A percentile compares a stretch with the other conserved stretches of the same genome.
These are phyloP conservation scores for Orobanche coerulescens DNA, from an alignment of 257 asterid species.

Conservation along the genomic window DNA sequence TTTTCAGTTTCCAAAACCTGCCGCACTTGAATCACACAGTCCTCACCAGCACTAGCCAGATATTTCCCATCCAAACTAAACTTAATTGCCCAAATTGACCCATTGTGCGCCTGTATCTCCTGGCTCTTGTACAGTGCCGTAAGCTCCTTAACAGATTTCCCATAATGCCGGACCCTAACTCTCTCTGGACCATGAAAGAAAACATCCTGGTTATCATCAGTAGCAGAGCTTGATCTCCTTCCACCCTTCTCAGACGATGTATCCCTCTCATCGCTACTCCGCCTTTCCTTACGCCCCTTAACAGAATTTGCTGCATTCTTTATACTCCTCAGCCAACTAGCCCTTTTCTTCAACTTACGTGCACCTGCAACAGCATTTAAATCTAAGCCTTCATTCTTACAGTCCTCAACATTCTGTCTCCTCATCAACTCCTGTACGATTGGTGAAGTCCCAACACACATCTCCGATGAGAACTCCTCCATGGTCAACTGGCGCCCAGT, in stretches of 20 bases:
- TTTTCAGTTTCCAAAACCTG: conserved; percentile 76
- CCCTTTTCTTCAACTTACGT: conserved; percentile 58
- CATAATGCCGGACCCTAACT: conserved; percentile 78
- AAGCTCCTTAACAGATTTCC: conserved; percentile 82
- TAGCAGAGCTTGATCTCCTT: conserved; percentile 95
- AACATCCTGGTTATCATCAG: conserved; percentile 92
- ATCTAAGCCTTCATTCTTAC: conserved; percentile 48
- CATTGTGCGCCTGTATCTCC: conserved; percentile 87
- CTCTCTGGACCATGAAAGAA: conserved; percentile 84
- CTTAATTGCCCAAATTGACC: conserved; percentile 92
- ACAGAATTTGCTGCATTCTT: conserved; percentile 73
- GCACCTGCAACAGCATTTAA: conserved; percentile 43
- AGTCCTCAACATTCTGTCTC: conserved; percentile 81
- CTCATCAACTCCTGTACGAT: conserved; percentile 97
- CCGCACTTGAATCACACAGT: conserved; percentile 92
- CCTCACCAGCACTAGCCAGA: conserved; percentile 99
- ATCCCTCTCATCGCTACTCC: conserved; percentile 92
- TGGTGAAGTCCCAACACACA: conserved; percentile 93
- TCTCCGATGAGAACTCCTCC: conserved; percentile 80
- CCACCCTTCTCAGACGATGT: conserved; percentile 96
- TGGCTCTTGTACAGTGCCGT: conserved; percentile 81
- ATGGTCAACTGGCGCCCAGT: conserved; percentile 88
- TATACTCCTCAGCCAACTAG: conserved; percentile 79
- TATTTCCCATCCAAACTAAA: conserved; percentile 95
- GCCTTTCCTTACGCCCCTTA: conserved; percentile 59